phyloP scores from a whole-genome alignment of 108 stramenopile species.

The Cyclotella choctawhatcheeana region DNA sequence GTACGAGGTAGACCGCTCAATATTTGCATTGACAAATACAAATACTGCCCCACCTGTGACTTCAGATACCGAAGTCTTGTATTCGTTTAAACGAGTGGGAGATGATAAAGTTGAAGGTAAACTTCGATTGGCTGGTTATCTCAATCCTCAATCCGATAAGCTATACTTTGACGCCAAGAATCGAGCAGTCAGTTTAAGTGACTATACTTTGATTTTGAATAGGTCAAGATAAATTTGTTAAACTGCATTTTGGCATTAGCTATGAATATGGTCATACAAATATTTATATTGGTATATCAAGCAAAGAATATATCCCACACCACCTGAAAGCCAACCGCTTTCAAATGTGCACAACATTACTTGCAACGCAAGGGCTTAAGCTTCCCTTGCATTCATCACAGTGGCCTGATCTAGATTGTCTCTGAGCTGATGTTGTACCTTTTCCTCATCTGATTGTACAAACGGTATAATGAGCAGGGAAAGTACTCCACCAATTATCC shows the following conservation, averaged over 20 bases:
- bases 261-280: no score
- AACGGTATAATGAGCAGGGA: slow-evolving; percentile 37
- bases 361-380: neutral
- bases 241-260: no score
- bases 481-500: slow-evolving; percentile 53
- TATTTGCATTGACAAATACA: slow-evolving; percentile 86
- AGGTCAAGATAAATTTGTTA: slow-evolving; percentile 13
- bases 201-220: slow-evolving; percentile 66
- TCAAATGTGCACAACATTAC: no score
- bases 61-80: slow-evolving; percentile 79
- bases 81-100: slow-evolving; percentile 59
- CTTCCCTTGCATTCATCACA: neutral
- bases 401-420: slow-evolving; percentile 2
- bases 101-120: slow-evolving; percentile 54
- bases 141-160: slow-evolving; percentile 77
- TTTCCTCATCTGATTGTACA: slow-evolving; percentile 43
- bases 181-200: slow-evolving; percentile 75
- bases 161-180: slow-evolving; percentile 84
- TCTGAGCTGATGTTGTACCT: slow-evolving; percentile 34
- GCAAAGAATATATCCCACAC: no score
- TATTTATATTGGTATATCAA: no score
- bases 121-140: slow-evolving; percentile 71
- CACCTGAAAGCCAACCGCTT: no score
- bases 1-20: slow-evolving; percentile 74
- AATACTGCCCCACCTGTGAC: slow-evolving; percentile 85